Base-by-base conservation (phyloP, 371 early-diverging fungal species). In the Rhizomucor pusillus region DNA sequence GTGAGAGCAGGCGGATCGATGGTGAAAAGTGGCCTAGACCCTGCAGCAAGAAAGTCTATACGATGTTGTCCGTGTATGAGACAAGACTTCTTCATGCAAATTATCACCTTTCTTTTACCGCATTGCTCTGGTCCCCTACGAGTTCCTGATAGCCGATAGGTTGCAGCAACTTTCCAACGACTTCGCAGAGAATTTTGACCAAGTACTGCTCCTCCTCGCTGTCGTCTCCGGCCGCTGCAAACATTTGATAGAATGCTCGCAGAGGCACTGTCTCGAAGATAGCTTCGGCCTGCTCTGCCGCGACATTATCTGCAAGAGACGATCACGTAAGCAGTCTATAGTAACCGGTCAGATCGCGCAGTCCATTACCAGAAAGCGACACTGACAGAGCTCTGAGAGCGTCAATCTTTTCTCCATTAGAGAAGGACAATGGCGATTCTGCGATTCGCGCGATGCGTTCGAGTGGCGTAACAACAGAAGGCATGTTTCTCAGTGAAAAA, bases 21-120 rank as follows among this genome's bases (percentile, higher is more conserved):
- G 78, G 69, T 20, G 72, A 60, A 44, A 72, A 74, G 52, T 74
- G 75, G 5, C 59, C 62, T 41, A 77, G 52, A 3, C 80, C 78
- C 59, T 73, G 66, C 7, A 63, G n/a, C 25, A 79, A 54, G 49
- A 71, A 77, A 6, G 43, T 35, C 75, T 79, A 23, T 29, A 13
- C 16, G 1, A 13, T 23, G 3, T 18, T 46, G 20, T 39, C 13
- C n/a, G 43, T 13, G 9, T 23, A 33, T 23, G 13, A 12, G 22
- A 14, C 7, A 47, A 19, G 36, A 14, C 45, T 14, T 9, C n/a
- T 7, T 34, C 19, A 1, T 25, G 14, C 33, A 19, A 50, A 1
- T 20, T 4, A 22, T 47, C 34, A 29, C 22, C 16, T 9, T 51
- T 59, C 64, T 47, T 56, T 62, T 41, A 51, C 57, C 46, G 41